phyloP scores from a whole-genome alignment of 257 asterid genomes.

The Fraxinus quadrangulata region DNA sequence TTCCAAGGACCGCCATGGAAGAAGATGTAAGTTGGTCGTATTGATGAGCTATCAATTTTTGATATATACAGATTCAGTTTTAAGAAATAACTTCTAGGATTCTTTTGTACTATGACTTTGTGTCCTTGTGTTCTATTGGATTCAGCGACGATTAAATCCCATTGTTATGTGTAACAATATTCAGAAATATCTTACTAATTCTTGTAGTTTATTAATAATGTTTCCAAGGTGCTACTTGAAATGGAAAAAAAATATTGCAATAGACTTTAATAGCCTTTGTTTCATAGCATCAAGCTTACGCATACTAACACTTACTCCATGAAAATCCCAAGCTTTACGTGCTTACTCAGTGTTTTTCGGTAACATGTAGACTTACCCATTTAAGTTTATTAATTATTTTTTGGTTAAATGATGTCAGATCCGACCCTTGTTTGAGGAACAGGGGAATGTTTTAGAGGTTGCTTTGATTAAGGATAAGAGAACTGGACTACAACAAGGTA shows the following conservation, averaged over 20 bases:
- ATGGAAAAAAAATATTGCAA: not conserved
- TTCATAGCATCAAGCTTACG: not conserved
- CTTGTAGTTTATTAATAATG: not conserved
- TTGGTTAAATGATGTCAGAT: constrained; percentile 52
- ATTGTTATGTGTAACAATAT: not conserved
- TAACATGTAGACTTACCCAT: constrained; percentile 1
- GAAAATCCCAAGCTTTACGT: constrained; percentile 19
- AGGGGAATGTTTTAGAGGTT: constrained; percentile 85
- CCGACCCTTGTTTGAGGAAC: constrained; percentile 80
- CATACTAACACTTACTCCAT: not conserved
- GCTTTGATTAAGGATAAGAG: constrained; percentile 91
- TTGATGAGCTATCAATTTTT: not conserved
- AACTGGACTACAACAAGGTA: constrained; percentile 98
- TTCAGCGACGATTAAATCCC: constrained; percentile 1
- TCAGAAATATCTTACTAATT: not conserved
- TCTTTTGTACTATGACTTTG: constrained; percentile 12
- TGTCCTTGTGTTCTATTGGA: not conserved
- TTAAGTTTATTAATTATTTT: not conserved
- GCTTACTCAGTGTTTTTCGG: constrained; percentile 1
- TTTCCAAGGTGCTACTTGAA: constrained; percentile 2
- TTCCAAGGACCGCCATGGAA: constrained; percentile 83
- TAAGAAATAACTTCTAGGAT: not conserved
- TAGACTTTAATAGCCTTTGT: constrained; percentile 2
- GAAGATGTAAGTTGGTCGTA: constrained; percentile 66
- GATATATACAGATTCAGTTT: constrained; percentile 14